phyloP scores from a whole-genome alignment of 352 stramenopile genomes.

The Globisporangium emineosum region DNA sequence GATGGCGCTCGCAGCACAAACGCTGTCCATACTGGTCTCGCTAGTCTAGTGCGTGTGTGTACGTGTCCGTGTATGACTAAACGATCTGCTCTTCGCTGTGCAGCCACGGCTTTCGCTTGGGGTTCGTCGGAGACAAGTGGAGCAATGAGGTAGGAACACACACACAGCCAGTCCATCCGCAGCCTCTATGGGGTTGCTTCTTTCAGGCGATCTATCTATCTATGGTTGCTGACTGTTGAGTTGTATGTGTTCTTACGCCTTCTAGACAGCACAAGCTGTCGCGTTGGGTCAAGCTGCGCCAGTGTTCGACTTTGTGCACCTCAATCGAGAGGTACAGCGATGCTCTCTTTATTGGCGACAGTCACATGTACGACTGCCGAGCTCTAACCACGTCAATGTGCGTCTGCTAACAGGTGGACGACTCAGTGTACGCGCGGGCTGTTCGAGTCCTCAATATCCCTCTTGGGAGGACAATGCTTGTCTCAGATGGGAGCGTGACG shows the following conservation, averaged over 20 bases:
- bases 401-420: conserved; percentile 9
- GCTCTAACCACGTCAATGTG: no score
- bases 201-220: no score
- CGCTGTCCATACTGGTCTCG: no score
- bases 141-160: not conserved
- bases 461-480: conserved; percentile 26
- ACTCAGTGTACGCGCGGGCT: conserved; percentile 18
- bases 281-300: not conserved
- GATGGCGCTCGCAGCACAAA: not conserved
- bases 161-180: no score
- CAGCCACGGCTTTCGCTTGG: conserved; percentile 38
- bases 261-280: not conserved
- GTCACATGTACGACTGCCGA: no score
- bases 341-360: no score
- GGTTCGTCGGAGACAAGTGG: conserved; percentile 25
- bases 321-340: conserved; percentile 5
- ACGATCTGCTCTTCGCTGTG: not conserved
- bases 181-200: no score
- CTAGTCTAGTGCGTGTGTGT: not conserved
- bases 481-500: conserved; percentile 16
- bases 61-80: not conserved
- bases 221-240: not conserved
- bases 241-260: not conserved
- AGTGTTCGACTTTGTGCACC: conserved; percentile 9
- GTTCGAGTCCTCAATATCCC: conserved; percentile 23